These are phyloP conservation scores for Venturiaceae sp. DNA, from an alignment of 2,329 filamentous ascomycete species.

Conservation along the genomic window DNA sequence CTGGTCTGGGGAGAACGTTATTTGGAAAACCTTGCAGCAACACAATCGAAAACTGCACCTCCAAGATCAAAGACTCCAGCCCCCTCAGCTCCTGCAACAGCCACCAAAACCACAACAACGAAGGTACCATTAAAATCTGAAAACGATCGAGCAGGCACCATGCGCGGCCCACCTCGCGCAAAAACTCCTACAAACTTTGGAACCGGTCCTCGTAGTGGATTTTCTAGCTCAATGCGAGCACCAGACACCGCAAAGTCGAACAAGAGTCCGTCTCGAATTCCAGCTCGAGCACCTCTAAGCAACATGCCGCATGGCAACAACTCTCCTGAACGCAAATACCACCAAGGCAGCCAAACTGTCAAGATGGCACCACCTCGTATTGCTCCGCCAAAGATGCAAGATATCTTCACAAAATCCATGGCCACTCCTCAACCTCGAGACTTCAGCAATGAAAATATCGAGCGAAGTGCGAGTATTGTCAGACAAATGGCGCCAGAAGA, in stretches of 20 bases:
- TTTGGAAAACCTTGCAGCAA: conserved; percentile 68
- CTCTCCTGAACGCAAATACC: conserved; percentile 60
- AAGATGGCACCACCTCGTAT: conserved; percentile 33
- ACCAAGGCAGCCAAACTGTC: conserved; percentile 27
- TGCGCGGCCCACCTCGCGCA: conserved; percentile 30
- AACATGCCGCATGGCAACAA: conserved; percentile 64
- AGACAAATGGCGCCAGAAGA: conserved; percentile 64
- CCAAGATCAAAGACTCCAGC: conserved; percentile 66
- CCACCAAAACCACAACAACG: conserved; percentile 3
- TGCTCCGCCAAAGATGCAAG: conserved; percentile 84
- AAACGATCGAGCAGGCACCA: conserved; percentile 25
- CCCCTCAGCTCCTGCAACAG: neutral
- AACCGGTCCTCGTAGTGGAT: conserved; percentile 14
- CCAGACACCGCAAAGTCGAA: conserved; percentile 11
- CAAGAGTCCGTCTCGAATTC: conserved; percentile 58
- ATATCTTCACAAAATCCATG: conserved; percentile 51
- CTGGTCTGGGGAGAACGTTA: conserved; percentile 88
- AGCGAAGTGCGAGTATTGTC: conserved; percentile 48
- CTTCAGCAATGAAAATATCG: conserved; percentile 23
- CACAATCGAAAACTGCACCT: conserved; percentile 43
- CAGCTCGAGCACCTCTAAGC: conserved; percentile 58
- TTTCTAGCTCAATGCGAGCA: conserved; percentile 24
- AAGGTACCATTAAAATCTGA: conserved; percentile 6
- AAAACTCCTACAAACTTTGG: conserved; percentile 29
- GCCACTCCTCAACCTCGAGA: conserved; percentile 18